A percentile compares a stretch with the other conserved stretches of the same genome.
Evolutionary conservation across 768 basidiomycete species (phyloP).

Genomic region (Floccularia luteovirens): DNA sequence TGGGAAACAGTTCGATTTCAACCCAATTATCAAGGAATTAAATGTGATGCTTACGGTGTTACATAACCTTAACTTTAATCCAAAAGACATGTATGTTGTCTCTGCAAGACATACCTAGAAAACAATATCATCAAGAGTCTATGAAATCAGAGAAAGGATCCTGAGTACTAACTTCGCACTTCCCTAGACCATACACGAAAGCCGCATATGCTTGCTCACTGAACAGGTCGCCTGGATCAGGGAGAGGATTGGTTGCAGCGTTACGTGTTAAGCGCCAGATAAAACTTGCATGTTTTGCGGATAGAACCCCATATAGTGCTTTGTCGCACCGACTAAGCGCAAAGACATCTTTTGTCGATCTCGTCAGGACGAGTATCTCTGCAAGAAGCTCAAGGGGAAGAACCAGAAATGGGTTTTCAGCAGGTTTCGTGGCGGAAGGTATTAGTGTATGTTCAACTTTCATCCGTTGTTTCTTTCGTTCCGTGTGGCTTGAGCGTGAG

Average conservation of each 20-base stretch:
- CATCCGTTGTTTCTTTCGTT: no score
- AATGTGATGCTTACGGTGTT: conserved; percentile 17
- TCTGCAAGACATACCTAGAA: conserved; percentile 28
- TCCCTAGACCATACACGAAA: conserved; percentile 50
- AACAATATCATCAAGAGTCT: background rate
- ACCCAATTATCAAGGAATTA: no score
- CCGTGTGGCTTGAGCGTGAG: no score
- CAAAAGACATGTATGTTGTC: conserved; percentile 39
- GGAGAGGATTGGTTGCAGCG: conserved; percentile 22
- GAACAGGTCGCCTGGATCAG: conserved; percentile 20
- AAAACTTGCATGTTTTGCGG: conserved; percentile 33
- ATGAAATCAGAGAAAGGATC: background rate
- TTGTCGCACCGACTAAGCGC: conserved; percentile 53
- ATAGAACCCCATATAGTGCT: conserved; percentile 41
- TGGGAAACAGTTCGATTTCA: background rate
- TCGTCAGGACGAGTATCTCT: conserved; percentile 47
- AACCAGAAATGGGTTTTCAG: background rate
- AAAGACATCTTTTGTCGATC: conserved; percentile 49
- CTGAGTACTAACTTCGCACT: conserved; percentile 39
- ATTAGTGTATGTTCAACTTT: no score
- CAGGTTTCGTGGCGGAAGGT: no score
- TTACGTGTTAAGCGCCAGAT: conserved; percentile 55
- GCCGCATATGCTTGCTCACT: conserved; percentile 58
- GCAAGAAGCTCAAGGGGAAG: conserved; percentile 61
- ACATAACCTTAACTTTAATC: conserved; percentile 40